phyloP scores from a whole-genome alignment of 179 eudicot genomes.

The Carnegiea gigantea region DNA sequence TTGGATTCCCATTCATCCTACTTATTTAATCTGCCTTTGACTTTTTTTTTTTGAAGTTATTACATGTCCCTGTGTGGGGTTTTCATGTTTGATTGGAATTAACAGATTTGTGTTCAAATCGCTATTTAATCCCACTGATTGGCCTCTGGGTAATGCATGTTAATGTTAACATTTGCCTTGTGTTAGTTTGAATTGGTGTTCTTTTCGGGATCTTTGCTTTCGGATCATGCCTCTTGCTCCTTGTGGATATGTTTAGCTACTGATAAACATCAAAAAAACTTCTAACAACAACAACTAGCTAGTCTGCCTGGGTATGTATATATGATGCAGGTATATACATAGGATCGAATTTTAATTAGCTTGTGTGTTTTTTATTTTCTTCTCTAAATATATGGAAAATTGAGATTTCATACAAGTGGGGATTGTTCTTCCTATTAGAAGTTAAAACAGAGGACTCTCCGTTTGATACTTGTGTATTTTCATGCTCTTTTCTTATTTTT shows the following conservation, averaged over 20 bases:
- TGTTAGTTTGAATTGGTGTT: neutral
- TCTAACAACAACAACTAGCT: neutral
- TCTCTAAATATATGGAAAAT: too few relatives aligned
- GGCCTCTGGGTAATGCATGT: too few relatives aligned
- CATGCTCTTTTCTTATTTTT: too few relatives aligned
- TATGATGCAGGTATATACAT: neutral
- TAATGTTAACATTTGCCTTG: too few relatives aligned
- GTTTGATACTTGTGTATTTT: neutral
- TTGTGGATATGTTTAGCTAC: too few relatives aligned
- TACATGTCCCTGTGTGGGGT: neutral
- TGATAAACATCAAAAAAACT: neutral
- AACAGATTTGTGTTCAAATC: neutral
- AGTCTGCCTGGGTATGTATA: neutral
- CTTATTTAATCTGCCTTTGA: neutral
- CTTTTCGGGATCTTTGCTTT: slow-evolving; percentile 33
- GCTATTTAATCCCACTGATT: too few relatives aligned
- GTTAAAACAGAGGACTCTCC: neutral
- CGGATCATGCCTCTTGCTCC: slow-evolving; percentile 21
- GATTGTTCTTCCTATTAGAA: neutral
- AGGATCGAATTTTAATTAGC: neutral
- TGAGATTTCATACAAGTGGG: too few relatives aligned
- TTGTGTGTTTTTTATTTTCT: too few relatives aligned
- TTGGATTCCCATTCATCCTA: neutral
- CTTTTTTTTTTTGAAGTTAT: neutral
- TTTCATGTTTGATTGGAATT: neutral